Evolutionary conservation across 2,329 filamentous ascomycete species (phyloP).

Genomic region (Pleurostoma richardsiae): DNA sequence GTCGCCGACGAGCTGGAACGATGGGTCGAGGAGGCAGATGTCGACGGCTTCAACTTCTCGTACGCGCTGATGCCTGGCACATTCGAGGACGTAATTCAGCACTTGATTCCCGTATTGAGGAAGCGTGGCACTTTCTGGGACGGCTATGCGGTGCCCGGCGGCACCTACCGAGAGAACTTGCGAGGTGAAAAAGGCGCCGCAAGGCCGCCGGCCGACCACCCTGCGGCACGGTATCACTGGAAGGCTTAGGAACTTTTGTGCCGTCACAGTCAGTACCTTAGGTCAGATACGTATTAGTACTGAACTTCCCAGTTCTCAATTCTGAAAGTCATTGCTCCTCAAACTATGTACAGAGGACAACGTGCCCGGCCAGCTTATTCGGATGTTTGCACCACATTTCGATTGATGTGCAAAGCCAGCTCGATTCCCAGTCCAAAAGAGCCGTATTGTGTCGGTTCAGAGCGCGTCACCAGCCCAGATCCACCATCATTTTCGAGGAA

Average conservation of each 20-base stretch:
- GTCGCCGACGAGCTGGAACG: slow-evolving; percentile 9
- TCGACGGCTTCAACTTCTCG: slow-evolving; percentile 27
- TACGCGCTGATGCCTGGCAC: slow-evolving; percentile 64
- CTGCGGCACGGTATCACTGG: slow-evolving; percentile 44
- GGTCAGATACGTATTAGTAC: no score
- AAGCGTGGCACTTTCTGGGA: slow-evolving; percentile 53
- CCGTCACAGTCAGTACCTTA: no score
- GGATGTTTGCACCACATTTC: no score
- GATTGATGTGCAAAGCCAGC: no score
- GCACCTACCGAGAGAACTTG: slow-evolving; percentile 58
- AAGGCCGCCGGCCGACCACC: slow-evolving; percentile 34
- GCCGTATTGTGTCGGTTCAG: no score
- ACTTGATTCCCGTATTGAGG: slow-evolving; percentile 59
- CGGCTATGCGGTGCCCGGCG: slow-evolving; percentile 46
- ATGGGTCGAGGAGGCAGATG: slow-evolving; percentile 7
- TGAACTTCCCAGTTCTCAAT: no score
- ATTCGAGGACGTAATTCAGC: slow-evolving; percentile 63
- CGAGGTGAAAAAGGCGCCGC: slow-evolving; percentile 37
- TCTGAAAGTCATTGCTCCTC: no score
- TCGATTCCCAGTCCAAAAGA: no score
- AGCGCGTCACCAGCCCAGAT: no score
- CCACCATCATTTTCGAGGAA: no score
- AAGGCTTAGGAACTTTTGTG: slow-evolving; percentile 7
- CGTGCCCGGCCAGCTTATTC: no score
- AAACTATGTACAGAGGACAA: no score